phyloP scores from a whole-genome alignment of 192 early-diverging fungal species.

The Helicostylum pulchrum region DNA sequence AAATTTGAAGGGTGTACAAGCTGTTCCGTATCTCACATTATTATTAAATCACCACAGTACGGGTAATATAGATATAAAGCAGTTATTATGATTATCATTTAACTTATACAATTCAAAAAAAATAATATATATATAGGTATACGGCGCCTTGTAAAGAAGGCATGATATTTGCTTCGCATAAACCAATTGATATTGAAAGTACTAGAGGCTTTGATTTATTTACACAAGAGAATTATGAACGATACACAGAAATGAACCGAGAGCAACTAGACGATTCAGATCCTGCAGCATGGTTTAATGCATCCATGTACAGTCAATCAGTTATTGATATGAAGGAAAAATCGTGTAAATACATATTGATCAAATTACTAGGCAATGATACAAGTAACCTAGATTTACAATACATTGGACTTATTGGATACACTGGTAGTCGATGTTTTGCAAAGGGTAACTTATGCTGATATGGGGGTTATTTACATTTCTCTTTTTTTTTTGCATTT shows the following conservation, averaged over 20 bases:
- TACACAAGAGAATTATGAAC: slow-evolving; percentile 30
- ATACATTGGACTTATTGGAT: slow-evolving; percentile 52
- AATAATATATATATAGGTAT: slow-evolving; percentile 27
- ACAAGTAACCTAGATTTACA: slow-evolving; percentile 56
- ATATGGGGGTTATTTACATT: neutral
- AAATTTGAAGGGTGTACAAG: slow-evolving; percentile 8
- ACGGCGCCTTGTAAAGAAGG: slow-evolving; percentile 58
- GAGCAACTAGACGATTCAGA: slow-evolving; percentile 13
- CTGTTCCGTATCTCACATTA: slow-evolving; percentile 48
- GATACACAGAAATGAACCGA: slow-evolving; percentile 12
- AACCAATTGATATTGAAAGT: slow-evolving; percentile 48
- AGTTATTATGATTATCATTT: too few relatives aligned
- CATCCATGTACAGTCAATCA: slow-evolving; percentile 3
- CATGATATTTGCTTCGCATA: slow-evolving; percentile 48
- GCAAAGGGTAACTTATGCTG: neutral
- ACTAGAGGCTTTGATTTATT: slow-evolving; percentile 34
- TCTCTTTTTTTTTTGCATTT: neutral
- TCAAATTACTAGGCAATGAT: slow-evolving; percentile 46
- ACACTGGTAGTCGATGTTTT: slow-evolving; percentile 28
- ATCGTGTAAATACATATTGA: slow-evolving; percentile 46
- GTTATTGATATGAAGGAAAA: slow-evolving; percentile 23
- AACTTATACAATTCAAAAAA: too few relatives aligned
- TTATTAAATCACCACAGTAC: slow-evolving; percentile 45
- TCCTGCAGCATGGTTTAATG: slow-evolving; percentile 34
- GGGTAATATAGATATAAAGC: slow-evolving; percentile 19